Evolutionary conservation across 2,329 filamentous ascomycete species (phyloP).

Genomic region (Nothopassalora personata): DNA sequence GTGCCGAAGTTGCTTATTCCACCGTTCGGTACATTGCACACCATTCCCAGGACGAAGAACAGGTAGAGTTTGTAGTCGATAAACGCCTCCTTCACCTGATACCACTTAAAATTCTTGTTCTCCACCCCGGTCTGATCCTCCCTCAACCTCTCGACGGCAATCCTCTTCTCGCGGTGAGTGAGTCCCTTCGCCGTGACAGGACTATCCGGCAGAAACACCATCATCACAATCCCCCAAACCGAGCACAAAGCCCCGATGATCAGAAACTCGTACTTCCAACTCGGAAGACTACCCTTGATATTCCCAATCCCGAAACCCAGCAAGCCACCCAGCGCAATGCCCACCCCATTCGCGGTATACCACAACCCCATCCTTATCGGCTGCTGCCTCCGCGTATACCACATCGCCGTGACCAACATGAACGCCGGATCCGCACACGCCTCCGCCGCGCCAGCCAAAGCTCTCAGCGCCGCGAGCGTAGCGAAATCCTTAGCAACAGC

Average conservation of each 20-base stretch:
- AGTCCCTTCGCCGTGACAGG: slow-evolving; percentile 52
- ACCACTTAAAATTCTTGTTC: slow-evolving; percentile 51
- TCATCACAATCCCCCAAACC: slow-evolving; percentile 55
- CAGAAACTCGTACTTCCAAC: slow-evolving; percentile 63
- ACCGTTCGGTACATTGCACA: slow-evolving; percentile 52
- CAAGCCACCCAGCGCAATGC: slow-evolving; percentile 54
- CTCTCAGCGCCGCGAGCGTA: slow-evolving; percentile 52
- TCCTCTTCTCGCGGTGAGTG: slow-evolving; percentile 46
- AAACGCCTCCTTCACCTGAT: slow-evolving; percentile 53
- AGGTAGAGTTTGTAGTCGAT: slow-evolving; percentile 56
- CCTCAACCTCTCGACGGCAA: slow-evolving; percentile 52
- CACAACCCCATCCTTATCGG: slow-evolving; percentile 56
- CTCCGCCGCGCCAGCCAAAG: slow-evolving; percentile 53
- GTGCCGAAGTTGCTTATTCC: slow-evolving; percentile 57
- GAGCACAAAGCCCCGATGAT: slow-evolving; percentile 55
- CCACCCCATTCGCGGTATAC: slow-evolving; percentile 56
- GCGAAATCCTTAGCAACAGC: slow-evolving; percentile 43
- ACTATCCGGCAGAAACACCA: slow-evolving; percentile 34
- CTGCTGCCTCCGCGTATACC: slow-evolving; percentile 59
- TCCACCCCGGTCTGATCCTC: slow-evolving; percentile 54
- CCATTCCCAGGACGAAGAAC: slow-evolving; percentile 49
- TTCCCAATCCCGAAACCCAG: slow-evolving; percentile 58
- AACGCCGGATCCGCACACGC: slow-evolving; percentile 56
- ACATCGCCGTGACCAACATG: slow-evolving; percentile 62
- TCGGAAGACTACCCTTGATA: slow-evolving; percentile 51